A percentile compares a stretch with the other conserved stretches of the same genome.
Evolutionary conservation across 208 protist species (phyloP).

Genomic region (Trypanosoma conorhini): DNA sequence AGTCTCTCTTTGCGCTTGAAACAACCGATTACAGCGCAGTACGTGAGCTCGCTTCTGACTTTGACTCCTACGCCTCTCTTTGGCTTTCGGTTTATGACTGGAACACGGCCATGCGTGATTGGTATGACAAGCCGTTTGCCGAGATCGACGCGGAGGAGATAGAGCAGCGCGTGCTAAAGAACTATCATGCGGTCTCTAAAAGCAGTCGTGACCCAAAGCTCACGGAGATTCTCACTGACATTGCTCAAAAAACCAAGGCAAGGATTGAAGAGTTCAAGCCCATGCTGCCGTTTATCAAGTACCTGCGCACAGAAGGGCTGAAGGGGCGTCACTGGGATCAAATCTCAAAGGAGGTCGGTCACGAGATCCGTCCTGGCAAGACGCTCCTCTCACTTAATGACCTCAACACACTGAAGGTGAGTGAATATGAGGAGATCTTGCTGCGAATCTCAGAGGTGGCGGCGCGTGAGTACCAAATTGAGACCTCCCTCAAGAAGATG

Average conservation of each 20-base stretch:
- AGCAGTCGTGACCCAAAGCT: conserved; percentile 77
- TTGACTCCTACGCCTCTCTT: conserved; percentile 96
- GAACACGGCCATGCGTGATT: conserved; percentile 70
- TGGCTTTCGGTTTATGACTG: conserved; percentile 95
- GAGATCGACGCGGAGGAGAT: conserved; percentile 91
- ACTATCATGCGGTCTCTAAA: conserved; percentile 88
- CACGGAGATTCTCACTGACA: conserved; percentile 78
- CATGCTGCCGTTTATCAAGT: conserved; percentile 94
- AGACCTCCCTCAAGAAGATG: conserved; percentile 95
- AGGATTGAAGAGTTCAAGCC: conserved; percentile 96
- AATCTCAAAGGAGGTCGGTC: conserved; percentile 92
- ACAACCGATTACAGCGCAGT: conserved; percentile 94
- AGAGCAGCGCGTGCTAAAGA: conserved; percentile 82
- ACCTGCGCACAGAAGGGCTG: conserved; percentile 95
- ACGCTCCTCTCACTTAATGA: conserved; percentile 92
- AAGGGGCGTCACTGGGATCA: conserved; percentile 96
- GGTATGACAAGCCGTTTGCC: conserved; percentile 83
- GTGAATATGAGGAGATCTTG: conserved; percentile 85
- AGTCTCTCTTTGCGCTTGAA: conserved; percentile 94
- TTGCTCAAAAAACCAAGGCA: conserved; percentile 82
- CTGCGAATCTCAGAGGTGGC: conserved; percentile 93
- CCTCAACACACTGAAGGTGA: conserved; percentile 68
- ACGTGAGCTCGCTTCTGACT: conserved; percentile 88
- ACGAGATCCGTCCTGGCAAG: conserved; percentile 84
- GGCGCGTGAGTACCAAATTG: conserved; percentile 96